Percentiles rank a stretch among this genome's conserved stretches.
phyloP scores from a whole-genome alignment of 2,329 filamentous ascomycete genomes.

The Fusarium avenaceum region DNA sequence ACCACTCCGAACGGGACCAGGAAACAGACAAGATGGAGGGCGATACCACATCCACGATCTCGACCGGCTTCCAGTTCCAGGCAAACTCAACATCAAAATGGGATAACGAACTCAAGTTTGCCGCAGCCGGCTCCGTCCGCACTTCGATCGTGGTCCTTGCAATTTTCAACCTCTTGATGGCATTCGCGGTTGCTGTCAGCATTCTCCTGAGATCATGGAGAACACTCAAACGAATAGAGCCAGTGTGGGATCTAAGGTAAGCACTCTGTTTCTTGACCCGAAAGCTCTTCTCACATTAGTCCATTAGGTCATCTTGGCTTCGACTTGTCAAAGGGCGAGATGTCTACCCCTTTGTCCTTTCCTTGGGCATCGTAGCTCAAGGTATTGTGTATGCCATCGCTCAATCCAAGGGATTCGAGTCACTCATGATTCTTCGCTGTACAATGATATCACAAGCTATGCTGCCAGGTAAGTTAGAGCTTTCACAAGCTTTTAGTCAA shows the following conservation, averaged over 20 bases:
- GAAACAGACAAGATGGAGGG: constrained; percentile 24
- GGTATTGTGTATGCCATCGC: constrained; percentile 69
- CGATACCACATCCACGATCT: constrained; percentile 30
- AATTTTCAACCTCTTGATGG: constrained; percentile 71
- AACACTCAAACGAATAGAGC: constrained; percentile 58
- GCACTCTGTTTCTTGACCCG: constrained; percentile 1
- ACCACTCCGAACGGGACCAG: constrained; percentile 25
- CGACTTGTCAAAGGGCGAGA: constrained; percentile 63
- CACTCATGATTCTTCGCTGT: constrained; percentile 66
- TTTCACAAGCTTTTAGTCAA: not conserved
- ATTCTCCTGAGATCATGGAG: constrained; percentile 70
- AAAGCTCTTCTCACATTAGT: constrained; percentile 24
- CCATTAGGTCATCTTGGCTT: constrained; percentile 55
- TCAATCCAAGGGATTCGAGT: constrained; percentile 68
- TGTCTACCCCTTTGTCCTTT: constrained; percentile 68
- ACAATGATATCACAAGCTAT: constrained; percentile 68
- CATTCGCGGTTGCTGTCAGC: constrained; percentile 67
- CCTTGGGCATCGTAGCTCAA: constrained; percentile 70
- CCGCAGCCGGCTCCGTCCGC: constrained; percentile 68
- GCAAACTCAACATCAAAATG: constrained; percentile 61
- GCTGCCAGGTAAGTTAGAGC: constrained; percentile 66
- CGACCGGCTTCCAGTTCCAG: constrained; percentile 51
- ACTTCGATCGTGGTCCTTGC: constrained; percentile 73
- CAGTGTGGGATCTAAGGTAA: constrained; percentile 60
- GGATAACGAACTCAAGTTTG: constrained; percentile 66